Conservation (phyloP, 106 monocot genomes). For the Amphibolis antarctica region DNA sequence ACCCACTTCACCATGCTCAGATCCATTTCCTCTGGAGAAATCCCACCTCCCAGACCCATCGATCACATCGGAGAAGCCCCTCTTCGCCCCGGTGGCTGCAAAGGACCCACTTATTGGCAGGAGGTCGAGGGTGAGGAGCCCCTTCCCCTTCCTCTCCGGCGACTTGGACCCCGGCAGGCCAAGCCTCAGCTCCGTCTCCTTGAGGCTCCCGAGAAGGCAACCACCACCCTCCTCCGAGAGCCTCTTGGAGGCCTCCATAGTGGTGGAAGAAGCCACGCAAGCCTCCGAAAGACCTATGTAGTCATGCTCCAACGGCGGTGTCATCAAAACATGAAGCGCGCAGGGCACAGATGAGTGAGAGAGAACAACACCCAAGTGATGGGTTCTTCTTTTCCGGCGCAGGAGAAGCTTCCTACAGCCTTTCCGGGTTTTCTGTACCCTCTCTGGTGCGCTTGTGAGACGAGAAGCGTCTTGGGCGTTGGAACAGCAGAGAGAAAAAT, state of each 20-base stretch:
- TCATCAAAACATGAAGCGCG: conserved; percentile 6
- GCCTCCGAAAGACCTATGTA: conserved; percentile 50
- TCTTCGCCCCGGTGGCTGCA: conserved; percentile 41
- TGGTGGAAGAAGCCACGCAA: conserved; percentile 4
- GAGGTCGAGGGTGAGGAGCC: conserved; percentile 25
- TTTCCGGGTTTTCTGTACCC: not conserved
- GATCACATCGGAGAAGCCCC: conserved; percentile 33
- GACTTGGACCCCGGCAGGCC: conserved; percentile 65
- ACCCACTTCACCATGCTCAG: conserved; percentile 20
- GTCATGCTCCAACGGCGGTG: conserved; percentile 4
- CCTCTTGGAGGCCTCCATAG: conserved; percentile 12
- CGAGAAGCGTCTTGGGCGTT: no score
- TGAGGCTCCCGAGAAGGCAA: conserved; percentile 15
- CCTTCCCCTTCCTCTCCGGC: conserved; percentile 29
- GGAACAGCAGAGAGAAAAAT: no score
- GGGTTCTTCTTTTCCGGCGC: not conserved
- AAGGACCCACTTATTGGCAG: conserved; percentile 12
- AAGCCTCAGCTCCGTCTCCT: conserved; percentile 72
- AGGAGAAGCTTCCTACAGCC: conserved; percentile 2
- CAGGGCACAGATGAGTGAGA: not conserved
- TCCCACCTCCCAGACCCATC: conserved; percentile 4
- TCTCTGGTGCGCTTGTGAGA: not conserved
- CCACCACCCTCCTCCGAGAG: not conserved
- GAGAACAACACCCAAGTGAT: not conserved
- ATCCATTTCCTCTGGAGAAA: conserved; percentile 19